Percentiles rank a stretch among this genome's conserved stretches.
Conservation (phyloP, 1,284 basidiomycete genomes). For the Tilletia setariae region DNA sequence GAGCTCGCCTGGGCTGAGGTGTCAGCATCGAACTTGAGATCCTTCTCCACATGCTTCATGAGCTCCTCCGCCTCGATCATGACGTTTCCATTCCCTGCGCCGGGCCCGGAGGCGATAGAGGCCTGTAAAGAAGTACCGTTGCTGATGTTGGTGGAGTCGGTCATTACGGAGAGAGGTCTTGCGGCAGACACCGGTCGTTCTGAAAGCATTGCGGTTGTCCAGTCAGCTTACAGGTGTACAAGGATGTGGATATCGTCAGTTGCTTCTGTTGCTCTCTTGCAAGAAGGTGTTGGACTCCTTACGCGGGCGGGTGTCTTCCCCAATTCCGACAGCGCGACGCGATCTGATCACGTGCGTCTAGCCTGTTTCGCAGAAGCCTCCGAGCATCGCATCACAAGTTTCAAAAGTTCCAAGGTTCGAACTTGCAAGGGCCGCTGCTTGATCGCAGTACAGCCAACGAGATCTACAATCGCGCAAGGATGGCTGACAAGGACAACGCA, state of each 20-base stretch:
- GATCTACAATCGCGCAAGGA: too few species aligned
- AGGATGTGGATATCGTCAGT: too few species aligned
- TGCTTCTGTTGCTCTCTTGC: not conserved
- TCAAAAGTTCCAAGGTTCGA: not conserved
- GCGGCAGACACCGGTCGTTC: too few species aligned
- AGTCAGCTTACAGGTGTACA: not conserved
- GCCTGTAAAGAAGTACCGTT: too few species aligned
- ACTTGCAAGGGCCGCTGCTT: too few species aligned
- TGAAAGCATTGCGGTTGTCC: not conserved
- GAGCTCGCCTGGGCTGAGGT: too few species aligned
- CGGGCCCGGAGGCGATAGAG: too few species aligned
- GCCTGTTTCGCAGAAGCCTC: not conserved
- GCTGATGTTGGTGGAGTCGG: too few species aligned
- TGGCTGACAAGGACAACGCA: slow-evolving; percentile 51
- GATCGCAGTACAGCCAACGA: too few species aligned
- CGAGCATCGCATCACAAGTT: not conserved
- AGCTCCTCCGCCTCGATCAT: not conserved
- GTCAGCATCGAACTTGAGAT: too few species aligned
- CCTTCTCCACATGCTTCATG: not conserved
- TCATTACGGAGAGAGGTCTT: too few species aligned
- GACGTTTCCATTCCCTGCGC: not conserved
- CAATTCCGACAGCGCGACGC: not conserved
- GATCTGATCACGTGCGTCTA: not conserved
- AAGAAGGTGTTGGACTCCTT: not conserved
- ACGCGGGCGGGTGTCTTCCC: not conserved